Percentiles rank a stretch among this genome's conserved stretches.
phyloP scores from a whole-genome alignment of 257 asterid species.

The Cynanchum wilfordii region DNA sequence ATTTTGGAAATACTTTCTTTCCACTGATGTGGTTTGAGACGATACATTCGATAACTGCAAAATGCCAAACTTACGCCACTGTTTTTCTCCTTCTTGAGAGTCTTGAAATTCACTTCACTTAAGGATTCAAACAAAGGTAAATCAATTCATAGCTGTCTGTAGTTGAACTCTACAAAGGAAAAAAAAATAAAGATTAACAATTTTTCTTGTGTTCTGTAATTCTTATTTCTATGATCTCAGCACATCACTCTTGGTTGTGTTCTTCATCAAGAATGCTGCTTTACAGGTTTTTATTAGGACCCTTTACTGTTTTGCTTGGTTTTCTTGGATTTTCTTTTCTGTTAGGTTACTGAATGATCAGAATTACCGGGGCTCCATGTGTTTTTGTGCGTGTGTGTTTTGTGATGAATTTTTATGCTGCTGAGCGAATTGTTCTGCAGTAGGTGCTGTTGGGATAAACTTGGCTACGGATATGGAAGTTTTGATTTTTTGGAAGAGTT shows the following conservation, averaged over 20 bases:
- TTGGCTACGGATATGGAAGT: not conserved
- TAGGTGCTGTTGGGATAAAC: not conserved
- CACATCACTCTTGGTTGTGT: not conserved
- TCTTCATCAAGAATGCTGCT: slow-evolving; percentile 1
- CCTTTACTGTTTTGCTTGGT: not conserved
- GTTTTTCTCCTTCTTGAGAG: not conserved
- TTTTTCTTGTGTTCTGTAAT: not conserved
- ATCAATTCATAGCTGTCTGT: not conserved
- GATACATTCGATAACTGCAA: not conserved
- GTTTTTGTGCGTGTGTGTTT: not conserved
- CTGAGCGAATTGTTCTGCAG: not conserved
- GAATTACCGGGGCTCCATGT: not conserved
- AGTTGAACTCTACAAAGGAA: not conserved
- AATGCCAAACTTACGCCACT: not conserved
- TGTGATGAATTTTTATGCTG: not conserved
- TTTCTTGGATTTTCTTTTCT: not conserved
- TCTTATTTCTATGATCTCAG: not conserved
- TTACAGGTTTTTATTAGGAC: not conserved
- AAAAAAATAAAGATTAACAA: not conserved
- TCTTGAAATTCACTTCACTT: not conserved
- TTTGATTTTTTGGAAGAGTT: not conserved
- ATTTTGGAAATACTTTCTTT: not conserved
- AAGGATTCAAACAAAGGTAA: not conserved
- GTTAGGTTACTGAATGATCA: not conserved
- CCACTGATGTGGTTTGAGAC: not conserved